Percentiles rank a stretch among this genome's conserved stretches.
phyloP scores from a whole-genome alignment of 2,329 filamentous ascomycete species.

The Ophiocordyceps camponoti-rufipedis region DNA sequence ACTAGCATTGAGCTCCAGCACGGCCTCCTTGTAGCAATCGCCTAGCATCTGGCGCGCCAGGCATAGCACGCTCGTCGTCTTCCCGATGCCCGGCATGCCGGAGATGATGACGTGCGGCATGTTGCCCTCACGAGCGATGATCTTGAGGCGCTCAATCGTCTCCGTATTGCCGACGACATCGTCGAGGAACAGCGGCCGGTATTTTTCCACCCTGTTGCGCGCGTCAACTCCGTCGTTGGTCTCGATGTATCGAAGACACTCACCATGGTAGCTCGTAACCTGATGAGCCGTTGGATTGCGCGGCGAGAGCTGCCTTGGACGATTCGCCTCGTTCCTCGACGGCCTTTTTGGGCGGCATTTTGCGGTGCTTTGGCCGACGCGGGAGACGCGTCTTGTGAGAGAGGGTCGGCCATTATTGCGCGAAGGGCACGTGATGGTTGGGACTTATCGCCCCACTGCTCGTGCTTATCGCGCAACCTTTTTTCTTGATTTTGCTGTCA shows the following conservation, averaged over 20 bases:
- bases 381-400: constrained; percentile 15
- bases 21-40: constrained; percentile 90
- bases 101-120: constrained; percentile 99
- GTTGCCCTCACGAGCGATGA: constrained; percentile 96
- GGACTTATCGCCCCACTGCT: neutral
- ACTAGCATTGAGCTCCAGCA: constrained; percentile 87
- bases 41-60: constrained; percentile 82
- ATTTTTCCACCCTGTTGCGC: constrained; percentile 78
- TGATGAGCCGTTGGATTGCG: constrained; percentile 28
- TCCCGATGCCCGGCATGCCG: constrained; percentile 98
- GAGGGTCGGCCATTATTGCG: neutral
- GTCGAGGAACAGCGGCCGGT: constrained; percentile 83
- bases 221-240: constrained; percentile 3
- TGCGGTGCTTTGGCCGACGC: constrained; percentile 17
- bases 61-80: constrained; percentile 90
- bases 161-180: constrained; percentile 97
- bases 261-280: constrained; percentile 71
- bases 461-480: neutral
- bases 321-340: constrained; percentile 38
- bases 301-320: constrained; percentile 37
- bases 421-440: neutral
- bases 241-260: constrained; percentile 1
- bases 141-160: constrained; percentile 91
- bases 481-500: neutral
- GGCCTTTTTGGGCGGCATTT: constrained; percentile 30